Evolutionary conservation across 2,329 filamentous ascomycete species (phyloP).

Genomic region (Xylaria sp.): DNA sequence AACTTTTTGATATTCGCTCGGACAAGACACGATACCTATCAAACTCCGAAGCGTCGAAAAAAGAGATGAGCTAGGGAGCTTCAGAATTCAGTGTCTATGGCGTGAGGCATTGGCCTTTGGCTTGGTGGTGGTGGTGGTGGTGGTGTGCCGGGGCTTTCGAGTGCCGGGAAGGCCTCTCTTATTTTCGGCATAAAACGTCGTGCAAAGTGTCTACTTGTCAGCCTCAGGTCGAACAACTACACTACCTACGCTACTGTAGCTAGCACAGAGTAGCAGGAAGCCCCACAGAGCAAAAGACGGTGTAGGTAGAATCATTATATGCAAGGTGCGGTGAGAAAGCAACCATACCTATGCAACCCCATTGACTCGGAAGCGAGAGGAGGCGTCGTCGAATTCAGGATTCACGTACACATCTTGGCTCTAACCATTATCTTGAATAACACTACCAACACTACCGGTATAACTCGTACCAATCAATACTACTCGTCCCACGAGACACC

Average conservation of each 20-base stretch:
- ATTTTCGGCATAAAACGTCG: not conserved
- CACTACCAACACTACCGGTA: not conserved
- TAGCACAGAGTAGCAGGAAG: slow-evolving; percentile 1
- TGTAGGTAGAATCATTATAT: slow-evolving; percentile 24
- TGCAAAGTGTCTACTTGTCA: not conserved
- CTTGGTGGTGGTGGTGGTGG: too few relatives aligned
- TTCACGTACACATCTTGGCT: slow-evolving; percentile 12
- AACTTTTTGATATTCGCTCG: slow-evolving; percentile 6
- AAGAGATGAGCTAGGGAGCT: not conserved
- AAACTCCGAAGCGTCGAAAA: not conserved
- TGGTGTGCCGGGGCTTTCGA: not conserved
- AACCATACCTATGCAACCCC: slow-evolving; percentile 20
- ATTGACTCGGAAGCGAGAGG: slow-evolving; percentile 27
- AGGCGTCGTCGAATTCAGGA: slow-evolving; percentile 14
- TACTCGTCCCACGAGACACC: slow-evolving; percentile 6
- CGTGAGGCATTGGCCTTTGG: slow-evolving; percentile 2
- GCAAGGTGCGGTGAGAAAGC: slow-evolving; percentile 34
- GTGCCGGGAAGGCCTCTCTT: not conserved
- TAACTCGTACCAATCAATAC: not conserved
- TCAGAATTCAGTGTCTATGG: not conserved
- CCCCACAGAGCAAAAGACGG: slow-evolving; percentile 37
- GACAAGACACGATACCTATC: slow-evolving; percentile 6
- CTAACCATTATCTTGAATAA: not conserved
- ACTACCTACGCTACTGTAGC: not conserved
- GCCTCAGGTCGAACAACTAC: slow-evolving; percentile 6